Evolutionary conservation across 2,329 filamentous ascomycete genomes (phyloP).

Genomic region (Chaetomiaceae sp.): DNA sequence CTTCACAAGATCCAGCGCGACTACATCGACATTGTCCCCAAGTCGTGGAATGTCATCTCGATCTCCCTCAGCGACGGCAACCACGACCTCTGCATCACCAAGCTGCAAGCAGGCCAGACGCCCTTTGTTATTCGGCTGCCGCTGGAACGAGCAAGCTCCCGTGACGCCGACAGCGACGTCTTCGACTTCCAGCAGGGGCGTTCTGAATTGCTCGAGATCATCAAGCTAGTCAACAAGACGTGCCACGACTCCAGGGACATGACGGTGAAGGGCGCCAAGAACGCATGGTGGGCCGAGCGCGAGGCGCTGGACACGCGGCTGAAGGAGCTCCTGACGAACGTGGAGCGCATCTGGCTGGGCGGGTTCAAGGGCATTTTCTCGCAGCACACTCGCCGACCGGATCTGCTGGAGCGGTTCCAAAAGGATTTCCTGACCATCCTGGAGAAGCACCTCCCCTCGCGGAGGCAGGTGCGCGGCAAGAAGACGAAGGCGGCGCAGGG

Average conservation of each 20-base stretch:
- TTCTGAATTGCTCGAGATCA: slow-evolving; percentile 74
- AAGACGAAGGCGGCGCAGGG: slow-evolving; percentile 36
- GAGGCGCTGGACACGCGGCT: slow-evolving; percentile 73
- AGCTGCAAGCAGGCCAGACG: slow-evolving; percentile 64
- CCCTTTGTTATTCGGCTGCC: slow-evolving; percentile 87
- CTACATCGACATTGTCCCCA: slow-evolving; percentile 80
- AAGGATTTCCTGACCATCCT: slow-evolving; percentile 72
- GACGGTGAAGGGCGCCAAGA: slow-evolving; percentile 66
- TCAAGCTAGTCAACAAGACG: slow-evolving; percentile 72
- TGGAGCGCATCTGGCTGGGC: slow-evolving; percentile 91
- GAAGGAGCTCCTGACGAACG: slow-evolving; percentile 70
- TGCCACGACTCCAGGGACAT: slow-evolving; percentile 69
- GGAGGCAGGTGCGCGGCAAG: slow-evolving; percentile 55
- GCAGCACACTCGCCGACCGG: slow-evolving; percentile 55
- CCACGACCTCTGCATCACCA: slow-evolving; percentile 84
- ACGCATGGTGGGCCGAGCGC: slow-evolving; percentile 84
- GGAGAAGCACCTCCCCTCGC: slow-evolving; percentile 78
- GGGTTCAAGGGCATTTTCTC: slow-evolving; percentile 95
- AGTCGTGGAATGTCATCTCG: slow-evolving; percentile 78
- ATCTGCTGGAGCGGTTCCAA: slow-evolving; percentile 68
- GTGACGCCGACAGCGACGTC: slow-evolving; percentile 68
- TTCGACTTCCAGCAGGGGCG: slow-evolving; percentile 81
- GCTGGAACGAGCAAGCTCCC: slow-evolving; percentile 71
- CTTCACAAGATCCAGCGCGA: slow-evolving; percentile 65
- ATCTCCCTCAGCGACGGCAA: slow-evolving; percentile 74